Evolutionary conservation across 371 early-diverging fungal genomes (phyloP), one percentile per base, ranked within the genome.

Genomic region (Mortierella sp.): DNA sequence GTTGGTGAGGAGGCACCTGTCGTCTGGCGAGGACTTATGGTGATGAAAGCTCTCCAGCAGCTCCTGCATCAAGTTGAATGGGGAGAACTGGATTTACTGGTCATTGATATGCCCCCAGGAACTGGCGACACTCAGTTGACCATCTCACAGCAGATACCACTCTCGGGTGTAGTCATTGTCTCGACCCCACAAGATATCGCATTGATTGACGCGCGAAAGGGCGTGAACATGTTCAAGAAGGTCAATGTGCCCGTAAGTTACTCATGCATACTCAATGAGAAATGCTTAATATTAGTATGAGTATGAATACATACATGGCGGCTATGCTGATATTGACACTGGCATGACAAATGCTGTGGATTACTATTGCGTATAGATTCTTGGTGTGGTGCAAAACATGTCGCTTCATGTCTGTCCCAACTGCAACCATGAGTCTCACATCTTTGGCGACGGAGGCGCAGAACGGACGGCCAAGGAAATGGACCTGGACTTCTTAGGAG

Each of bases 21-120:
- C 2, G 96, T 93, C 15, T 96, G 96, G 96, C 84, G 96, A 49
- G 96, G 96, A 3, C 70, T 96, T 64, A 95, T 96, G 95, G 94
- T 96, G 4, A 96, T 96, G 96, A 96, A 96, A 75, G 95, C 93
- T 3, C 80, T 96, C 19, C 93, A 96, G 59, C 95, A 95, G 71
- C 79, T 96, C 56, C 59, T 95, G 50, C 89, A 94, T 66, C 89
- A 94, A 70, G 94, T 94, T 23, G 89, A 92, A 7, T 96, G 96
- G 96, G 83, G 84, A 5, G 83, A 82, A 1, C 58, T 92, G 26
- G 96, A 96, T 75, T 68, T 92, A 9, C 70, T 96, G 12, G 92
- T 96, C 17, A 90, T 96, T 65, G 96, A 96, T 69, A 91, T 94
- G 92, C 96, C 96, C 26, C 96, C 96, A 21, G 96, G 96, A 2